These are phyloP conservation scores for Nicotiana obtusifolia DNA, from an alignment of 257 asterid genomes.

Conservation along the genomic window DNA sequence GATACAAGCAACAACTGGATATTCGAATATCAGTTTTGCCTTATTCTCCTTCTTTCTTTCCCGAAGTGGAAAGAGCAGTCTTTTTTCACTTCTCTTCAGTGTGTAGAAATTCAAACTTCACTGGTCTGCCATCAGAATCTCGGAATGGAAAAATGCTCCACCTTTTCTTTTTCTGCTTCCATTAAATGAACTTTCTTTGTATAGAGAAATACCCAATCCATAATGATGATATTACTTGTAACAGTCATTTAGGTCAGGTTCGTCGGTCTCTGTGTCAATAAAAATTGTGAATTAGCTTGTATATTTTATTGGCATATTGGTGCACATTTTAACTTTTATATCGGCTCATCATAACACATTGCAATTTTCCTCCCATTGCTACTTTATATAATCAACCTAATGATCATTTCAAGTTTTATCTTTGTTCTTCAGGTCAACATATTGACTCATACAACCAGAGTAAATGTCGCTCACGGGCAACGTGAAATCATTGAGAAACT, in stretches of 20 bases:
- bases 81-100: too few relatives aligned
- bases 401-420: conserved; percentile 10
- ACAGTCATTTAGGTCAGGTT: background rate
- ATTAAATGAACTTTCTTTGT: background rate
- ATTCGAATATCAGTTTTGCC: too few relatives aligned
- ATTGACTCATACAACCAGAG: conserved; percentile 56
- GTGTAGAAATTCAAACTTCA: background rate
- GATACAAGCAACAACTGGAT: too few relatives aligned
- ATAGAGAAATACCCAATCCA: background rate
- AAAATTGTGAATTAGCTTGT: background rate
- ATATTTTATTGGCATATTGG: background rate
- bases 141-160: background rate
- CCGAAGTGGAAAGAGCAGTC: too few relatives aligned
- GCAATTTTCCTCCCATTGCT: background rate
- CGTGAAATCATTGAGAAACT: conserved; percentile 22
- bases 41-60: too few relatives aligned
- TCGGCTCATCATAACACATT: background rate
- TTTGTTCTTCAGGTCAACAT: conserved; percentile 63
- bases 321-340: background rate
- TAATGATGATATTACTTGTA: background rate
- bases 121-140: background rate
- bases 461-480: conserved; percentile 27
- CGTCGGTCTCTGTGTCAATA: background rate
- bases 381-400: background rate
- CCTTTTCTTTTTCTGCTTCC: background rate